A percentile compares a stretch with the other conserved stretches of the same genome.
Evolutionary conservation across 192 early-diverging fungal species (phyloP).

Genomic region (Umbelopsis vinacea): DNA sequence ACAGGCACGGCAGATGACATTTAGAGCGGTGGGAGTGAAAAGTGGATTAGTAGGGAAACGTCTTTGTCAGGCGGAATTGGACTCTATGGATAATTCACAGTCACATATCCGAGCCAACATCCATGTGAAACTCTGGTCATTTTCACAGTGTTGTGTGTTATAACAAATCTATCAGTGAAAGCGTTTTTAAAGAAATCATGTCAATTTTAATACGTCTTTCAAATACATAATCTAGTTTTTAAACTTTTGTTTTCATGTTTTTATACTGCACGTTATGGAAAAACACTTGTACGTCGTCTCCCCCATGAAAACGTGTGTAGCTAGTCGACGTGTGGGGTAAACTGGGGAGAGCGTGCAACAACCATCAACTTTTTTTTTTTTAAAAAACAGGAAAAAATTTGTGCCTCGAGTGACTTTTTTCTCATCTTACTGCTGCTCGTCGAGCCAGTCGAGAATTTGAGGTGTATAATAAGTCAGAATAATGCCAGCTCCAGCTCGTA

Average conservation of each 20-base stretch:
- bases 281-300: neutral
- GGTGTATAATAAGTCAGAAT: constrained; percentile 98
- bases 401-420: neutral
- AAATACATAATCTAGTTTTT: too few relatives aligned
- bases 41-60: neutral
- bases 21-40: neutral
- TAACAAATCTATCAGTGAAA: too few relatives aligned
- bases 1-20: constrained; percentile 24
- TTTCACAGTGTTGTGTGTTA: too few relatives aligned
- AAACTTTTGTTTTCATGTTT: neutral
- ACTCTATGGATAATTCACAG: constrained; percentile 1
- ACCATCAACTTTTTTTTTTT: too few relatives aligned
- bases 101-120: neutral
- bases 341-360: too few relatives aligned
- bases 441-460: constrained; percentile 89
- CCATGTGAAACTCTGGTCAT: neutral
- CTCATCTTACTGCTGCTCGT: constrained; percentile 37
- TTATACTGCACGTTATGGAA: neutral
- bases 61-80: constrained; percentile 4
- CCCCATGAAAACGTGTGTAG: neutral
- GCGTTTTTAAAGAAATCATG: too few relatives aligned
- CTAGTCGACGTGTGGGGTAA: neutral
- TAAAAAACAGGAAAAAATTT: too few relatives aligned
- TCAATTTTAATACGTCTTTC: too few relatives aligned
- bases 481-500: constrained; percentile 90